A percentile compares a stretch with the other conserved stretches of the same genome.
Conservation (phyloP, 2,329 filamentous ascomycete species). For the Diaporthe sp. region DNA sequence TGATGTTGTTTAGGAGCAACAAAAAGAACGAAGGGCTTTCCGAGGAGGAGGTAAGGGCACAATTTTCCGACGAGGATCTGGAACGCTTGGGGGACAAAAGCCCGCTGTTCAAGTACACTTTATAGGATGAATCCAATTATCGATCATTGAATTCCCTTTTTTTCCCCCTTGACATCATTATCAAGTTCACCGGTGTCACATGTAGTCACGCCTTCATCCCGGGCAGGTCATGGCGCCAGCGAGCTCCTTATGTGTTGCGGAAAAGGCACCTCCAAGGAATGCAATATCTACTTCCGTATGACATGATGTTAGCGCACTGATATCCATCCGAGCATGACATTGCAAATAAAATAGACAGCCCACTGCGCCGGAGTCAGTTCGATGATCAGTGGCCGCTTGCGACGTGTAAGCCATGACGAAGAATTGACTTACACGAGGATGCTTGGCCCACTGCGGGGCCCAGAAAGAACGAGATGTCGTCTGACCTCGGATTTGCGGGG, state of each 20-base stretch:
- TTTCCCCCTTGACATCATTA: no score
- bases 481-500: neutral
- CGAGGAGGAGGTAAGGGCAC: constrained; percentile 46
- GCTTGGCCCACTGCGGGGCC: neutral
- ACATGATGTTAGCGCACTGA: no score
- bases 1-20: constrained; percentile 48
- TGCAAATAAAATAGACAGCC: no score
- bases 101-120: constrained; percentile 56
- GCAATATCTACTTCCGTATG: no score
- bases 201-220: no score
- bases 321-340: no score
- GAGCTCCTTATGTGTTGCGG: no score
- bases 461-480: neutral
- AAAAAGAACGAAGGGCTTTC: constrained; percentile 45
- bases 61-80: constrained; percentile 55
- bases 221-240: no score
- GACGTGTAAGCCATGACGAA: neutral
- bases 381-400: neutral
- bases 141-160: neutral
- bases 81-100: constrained; percentile 57
- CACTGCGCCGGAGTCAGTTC: neutral
- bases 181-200: no score
- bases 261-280: no score
- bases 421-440: neutral
- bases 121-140: neutral